Conservation (phyloP, 2,329 filamentous ascomycete genomes). For the Beauveria medogensis region DNA sequence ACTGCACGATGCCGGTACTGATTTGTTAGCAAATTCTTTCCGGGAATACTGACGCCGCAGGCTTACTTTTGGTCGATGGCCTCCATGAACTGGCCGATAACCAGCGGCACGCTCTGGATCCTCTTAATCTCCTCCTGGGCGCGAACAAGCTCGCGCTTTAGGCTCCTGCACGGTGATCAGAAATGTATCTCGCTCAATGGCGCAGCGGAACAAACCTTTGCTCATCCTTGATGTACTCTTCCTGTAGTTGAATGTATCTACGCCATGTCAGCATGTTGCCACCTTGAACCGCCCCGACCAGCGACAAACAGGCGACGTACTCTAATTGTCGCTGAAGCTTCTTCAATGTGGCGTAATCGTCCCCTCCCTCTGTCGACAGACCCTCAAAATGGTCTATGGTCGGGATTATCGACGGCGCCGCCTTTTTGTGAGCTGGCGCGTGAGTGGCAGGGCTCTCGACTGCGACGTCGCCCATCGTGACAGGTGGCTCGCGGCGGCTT, state of each 20-base stretch:
- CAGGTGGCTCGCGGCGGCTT: slow-evolving; percentile 8
- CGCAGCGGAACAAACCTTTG: slow-evolving; percentile 55
- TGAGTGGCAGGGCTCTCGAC: slow-evolving; percentile 74
- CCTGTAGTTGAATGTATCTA: slow-evolving; percentile 92
- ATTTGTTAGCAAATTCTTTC: slow-evolving; percentile 1
- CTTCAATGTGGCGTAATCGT: slow-evolving; percentile 94
- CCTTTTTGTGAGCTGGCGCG: slow-evolving; percentile 72
- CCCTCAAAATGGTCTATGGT: slow-evolving; percentile 88
- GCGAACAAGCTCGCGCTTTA: slow-evolving; percentile 94
- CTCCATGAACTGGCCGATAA: slow-evolving; percentile 99
- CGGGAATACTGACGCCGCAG: not conserved
- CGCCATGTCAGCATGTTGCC: slow-evolving; percentile 18
- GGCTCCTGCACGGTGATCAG: slow-evolving; percentile 50
- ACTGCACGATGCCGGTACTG: slow-evolving; percentile 96
- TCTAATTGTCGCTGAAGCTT: slow-evolving; percentile 94
- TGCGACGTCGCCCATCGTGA: slow-evolving; percentile 74
- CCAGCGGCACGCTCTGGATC: slow-evolving; percentile 94
- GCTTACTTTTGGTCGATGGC: slow-evolving; percentile 96
- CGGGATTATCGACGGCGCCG: slow-evolving; percentile 70
- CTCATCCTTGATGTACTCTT: slow-evolving; percentile 99
- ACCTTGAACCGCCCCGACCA: not conserved
- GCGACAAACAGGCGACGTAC: slow-evolving; percentile 39
- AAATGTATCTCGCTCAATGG: not conserved
- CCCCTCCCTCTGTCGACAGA: slow-evolving; percentile 67
- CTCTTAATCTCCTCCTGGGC: slow-evolving; percentile 99